Percentiles rank a stretch among this genome's conserved stretches.
These are phyloP conservation scores for Alloascoidea africana DNA, from an alignment of 805 yeast genomes.

Conservation along the genomic window DNA sequence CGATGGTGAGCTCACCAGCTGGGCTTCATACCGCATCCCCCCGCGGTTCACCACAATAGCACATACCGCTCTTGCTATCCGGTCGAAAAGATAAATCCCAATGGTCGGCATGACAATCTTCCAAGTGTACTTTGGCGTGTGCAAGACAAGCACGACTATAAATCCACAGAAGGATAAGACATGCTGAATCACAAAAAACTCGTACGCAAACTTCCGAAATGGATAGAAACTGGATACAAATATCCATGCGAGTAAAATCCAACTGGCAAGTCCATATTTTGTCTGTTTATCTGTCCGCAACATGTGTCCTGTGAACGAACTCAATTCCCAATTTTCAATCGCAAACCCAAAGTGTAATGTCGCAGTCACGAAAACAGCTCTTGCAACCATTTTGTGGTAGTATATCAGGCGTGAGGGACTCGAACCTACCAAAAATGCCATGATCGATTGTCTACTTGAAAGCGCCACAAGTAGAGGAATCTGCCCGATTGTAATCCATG, in stretches of 20 bases:
- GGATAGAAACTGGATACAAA: slow-evolving; percentile 8
- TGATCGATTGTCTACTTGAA: slow-evolving; percentile 9
- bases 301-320: slow-evolving; percentile 6
- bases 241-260: slow-evolving; percentile 11
- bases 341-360: slow-evolving; percentile 12
- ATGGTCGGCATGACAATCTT: slow-evolving; percentile 11
- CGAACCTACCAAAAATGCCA: slow-evolving; percentile 10
- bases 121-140: slow-evolving; percentile 11
- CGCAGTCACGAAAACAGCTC: slow-evolving; percentile 11
- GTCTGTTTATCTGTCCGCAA: slow-evolving; percentile 8
- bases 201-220: slow-evolving; percentile 9
- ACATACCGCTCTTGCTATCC: slow-evolving; percentile 4
- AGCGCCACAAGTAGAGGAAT: slow-evolving; percentile 13
- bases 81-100: slow-evolving; percentile 11
- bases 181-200: slow-evolving; percentile 12
- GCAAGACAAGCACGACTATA: slow-evolving; percentile 9
- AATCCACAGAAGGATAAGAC: slow-evolving; percentile 11
- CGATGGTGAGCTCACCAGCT: not conserved
- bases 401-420: slow-evolving; percentile 11
- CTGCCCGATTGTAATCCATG: slow-evolving; percentile 13
- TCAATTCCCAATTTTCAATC: slow-evolving; percentile 9
- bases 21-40: not conserved
- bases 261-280: slow-evolving; percentile 11
- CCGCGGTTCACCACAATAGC: not conserved
- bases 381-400: slow-evolving; percentile 14